Conservation (phyloP, 2,329 filamentous ascomycete genomes). For the Aspergillus melleus region DNA sequence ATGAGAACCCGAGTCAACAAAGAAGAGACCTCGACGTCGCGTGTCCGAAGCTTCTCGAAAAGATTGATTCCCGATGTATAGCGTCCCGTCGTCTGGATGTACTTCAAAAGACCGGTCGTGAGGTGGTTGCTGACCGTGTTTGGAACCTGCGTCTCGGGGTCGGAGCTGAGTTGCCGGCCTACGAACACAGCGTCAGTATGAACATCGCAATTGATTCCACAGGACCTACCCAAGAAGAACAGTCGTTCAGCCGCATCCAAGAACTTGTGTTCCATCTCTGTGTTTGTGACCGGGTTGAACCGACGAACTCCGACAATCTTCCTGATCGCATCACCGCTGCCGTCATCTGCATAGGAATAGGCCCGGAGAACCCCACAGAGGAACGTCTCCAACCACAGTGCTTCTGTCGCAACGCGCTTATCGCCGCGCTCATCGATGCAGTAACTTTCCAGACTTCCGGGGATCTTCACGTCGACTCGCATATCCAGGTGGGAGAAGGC, state of each 20-base stretch:
- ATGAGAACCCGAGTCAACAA: constrained; percentile 87
- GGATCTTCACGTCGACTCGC: constrained; percentile 97
- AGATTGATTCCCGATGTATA: constrained; percentile 95
- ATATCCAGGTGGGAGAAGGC: constrained; percentile 97
- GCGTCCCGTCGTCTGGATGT: constrained; percentile 91
- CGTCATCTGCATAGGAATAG: constrained; percentile 95
- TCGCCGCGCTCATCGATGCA: constrained; percentile 96
- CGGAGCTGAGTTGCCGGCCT: constrained; percentile 95
- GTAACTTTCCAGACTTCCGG: constrained; percentile 93
- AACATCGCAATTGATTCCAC: constrained; percentile 5
- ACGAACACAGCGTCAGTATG: constrained; percentile 15
- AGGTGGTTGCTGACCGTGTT: constrained; percentile 96
- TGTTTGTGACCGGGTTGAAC: constrained; percentile 97
- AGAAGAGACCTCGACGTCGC: constrained; percentile 92
- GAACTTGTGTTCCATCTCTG: constrained; percentile 97
- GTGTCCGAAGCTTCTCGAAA: constrained; percentile 89
- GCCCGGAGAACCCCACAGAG: constrained; percentile 91
- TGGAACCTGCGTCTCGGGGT: constrained; percentile 94
- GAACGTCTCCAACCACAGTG: constrained; percentile 96
- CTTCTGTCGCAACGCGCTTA: constrained; percentile 88
- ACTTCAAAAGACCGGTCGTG: constrained; percentile 87
- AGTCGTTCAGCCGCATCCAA: constrained; percentile 89
- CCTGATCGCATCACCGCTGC: constrained; percentile 88
- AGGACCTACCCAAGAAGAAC: constrained; percentile 76
- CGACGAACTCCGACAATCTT: constrained; percentile 96